Conservation (phyloP, 257 asterid species). For the Parsonsia alboflavescens region DNA sequence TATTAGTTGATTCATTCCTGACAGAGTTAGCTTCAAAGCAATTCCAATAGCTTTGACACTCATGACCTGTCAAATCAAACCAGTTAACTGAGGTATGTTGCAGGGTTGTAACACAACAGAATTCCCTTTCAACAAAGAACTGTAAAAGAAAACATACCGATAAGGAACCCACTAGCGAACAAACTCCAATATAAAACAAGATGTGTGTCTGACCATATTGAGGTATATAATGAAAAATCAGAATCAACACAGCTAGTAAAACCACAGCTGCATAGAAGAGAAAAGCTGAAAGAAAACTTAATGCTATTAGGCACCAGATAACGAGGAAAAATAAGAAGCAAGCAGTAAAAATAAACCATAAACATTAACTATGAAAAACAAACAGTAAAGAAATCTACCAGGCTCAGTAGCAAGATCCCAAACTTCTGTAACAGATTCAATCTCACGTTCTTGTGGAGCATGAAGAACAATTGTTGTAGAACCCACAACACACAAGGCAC, state of each 20-base stretch:
- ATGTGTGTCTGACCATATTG: slow-evolving; percentile 45
- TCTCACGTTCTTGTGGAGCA: slow-evolving; percentile 95
- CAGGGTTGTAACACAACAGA: background rate
- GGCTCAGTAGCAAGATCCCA: slow-evolving; percentile 98
- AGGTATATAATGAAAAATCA: slow-evolving; percentile 39
- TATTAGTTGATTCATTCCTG: slow-evolving; percentile 81
- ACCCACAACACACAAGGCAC: slow-evolving; percentile 95
- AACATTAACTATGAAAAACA: slow-evolving; percentile 4
- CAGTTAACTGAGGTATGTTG: slow-evolving; percentile 10
- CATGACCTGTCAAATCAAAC: slow-evolving; percentile 66
- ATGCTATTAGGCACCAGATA: background rate
- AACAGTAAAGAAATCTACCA: slow-evolving; percentile 36
- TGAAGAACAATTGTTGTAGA: slow-evolving; percentile 92
- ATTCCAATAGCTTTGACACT: slow-evolving; percentile 93
- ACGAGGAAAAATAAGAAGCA: slow-evolving; percentile 12
- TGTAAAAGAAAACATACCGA: slow-evolving; percentile 54
- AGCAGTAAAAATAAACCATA: slow-evolving; percentile 9
- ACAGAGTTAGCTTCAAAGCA: slow-evolving; percentile 85
- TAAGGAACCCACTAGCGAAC: slow-evolving; percentile 46
- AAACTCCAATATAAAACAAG: slow-evolving; percentile 37
- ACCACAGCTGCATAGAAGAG: slow-evolving; percentile 33
- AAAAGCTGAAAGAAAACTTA: slow-evolving; percentile 31
- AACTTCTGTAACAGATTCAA: slow-evolving; percentile 88
- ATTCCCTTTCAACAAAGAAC: background rate
- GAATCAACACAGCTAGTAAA: slow-evolving; percentile 22